phyloP scores from a whole-genome alignment of 2,329 filamentous ascomycete species.

The Lojkania enalia region DNA sequence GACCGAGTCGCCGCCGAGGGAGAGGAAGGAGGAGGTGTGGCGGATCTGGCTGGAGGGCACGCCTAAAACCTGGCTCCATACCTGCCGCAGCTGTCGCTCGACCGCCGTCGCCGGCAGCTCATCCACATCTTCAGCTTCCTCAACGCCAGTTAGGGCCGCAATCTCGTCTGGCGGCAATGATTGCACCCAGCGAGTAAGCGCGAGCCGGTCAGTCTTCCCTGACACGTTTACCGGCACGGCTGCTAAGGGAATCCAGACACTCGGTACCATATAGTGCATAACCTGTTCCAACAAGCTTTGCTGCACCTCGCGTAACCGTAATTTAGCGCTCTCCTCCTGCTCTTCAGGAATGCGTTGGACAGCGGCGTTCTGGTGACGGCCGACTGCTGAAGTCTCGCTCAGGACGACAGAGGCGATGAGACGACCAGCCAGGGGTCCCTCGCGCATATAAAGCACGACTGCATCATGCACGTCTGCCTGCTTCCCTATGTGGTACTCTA shows the following conservation, averaged over 20 bases:
- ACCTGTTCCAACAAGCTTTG: not conserved
- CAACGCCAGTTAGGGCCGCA: no score
- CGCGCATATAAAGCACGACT: slow-evolving; percentile 45
- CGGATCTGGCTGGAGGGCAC: slow-evolving; percentile 25
- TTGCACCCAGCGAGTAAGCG: slow-evolving; percentile 15
- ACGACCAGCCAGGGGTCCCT: slow-evolving; percentile 40
- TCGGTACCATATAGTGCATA: slow-evolving; percentile 22
- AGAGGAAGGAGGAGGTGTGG: slow-evolving; percentile 12
- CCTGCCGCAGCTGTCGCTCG: slow-evolving; percentile 25
- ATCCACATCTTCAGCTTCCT: no score
- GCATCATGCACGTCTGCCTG: slow-evolving; percentile 34
- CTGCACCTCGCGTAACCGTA: no score
- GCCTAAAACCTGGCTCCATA: slow-evolving; percentile 30
- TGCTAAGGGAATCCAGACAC: slow-evolving; percentile 35
- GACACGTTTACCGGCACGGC: slow-evolving; percentile 21
- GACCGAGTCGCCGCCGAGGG: slow-evolving; percentile 17
- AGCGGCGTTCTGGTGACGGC: not conserved
- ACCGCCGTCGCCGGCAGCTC: no score
- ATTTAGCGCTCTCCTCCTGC: no score
- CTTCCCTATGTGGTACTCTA: slow-evolving; percentile 16
- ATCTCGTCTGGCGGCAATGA: no score
- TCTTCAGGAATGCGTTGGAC: no score
- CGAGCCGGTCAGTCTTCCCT: slow-evolving; percentile 27
- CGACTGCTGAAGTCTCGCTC: slow-evolving; percentile 23
- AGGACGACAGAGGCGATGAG: slow-evolving; percentile 49